These are phyloP conservation scores for Saitozyma podzolica DNA, from an alignment of 768 basidiomycete genomes.

Conservation along the genomic window DNA sequence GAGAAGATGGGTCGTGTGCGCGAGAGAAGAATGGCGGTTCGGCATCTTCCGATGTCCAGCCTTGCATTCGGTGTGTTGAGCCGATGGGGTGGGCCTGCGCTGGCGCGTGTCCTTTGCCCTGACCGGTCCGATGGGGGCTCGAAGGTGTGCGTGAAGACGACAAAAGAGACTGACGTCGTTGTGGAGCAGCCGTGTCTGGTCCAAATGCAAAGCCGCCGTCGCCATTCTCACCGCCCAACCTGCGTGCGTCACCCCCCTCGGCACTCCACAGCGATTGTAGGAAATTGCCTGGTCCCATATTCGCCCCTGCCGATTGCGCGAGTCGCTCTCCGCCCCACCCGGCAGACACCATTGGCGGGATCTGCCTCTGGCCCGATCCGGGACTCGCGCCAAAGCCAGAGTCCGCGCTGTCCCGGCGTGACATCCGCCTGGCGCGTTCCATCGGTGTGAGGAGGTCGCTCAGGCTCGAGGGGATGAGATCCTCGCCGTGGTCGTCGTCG, in stretches of 20 bases:
- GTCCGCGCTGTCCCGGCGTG: conserved; percentile 46
- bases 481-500: conserved; percentile 61
- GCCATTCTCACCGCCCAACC: neutral
- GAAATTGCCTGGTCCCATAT: conserved; percentile 44
- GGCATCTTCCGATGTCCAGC: conserved; percentile 17
- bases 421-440: conserved; percentile 76
- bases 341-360: neutral
- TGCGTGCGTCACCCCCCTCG: conserved; percentile 49
- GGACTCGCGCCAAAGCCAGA: conserved; percentile 5
- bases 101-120: neutral
- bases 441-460: conserved; percentile 86
- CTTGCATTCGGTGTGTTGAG: neutral
- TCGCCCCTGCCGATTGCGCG: conserved; percentile 49
- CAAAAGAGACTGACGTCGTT: conserved; percentile 27
- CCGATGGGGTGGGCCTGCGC: conserved; percentile 1
- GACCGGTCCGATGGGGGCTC: neutral
- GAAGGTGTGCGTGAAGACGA: conserved; percentile 26
- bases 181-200: conserved; percentile 19
- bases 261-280: conserved; percentile 67
- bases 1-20: conserved; percentile 48
- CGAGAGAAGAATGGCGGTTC: conserved; percentile 26
- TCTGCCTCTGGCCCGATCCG: too few relatives aligned
- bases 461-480: conserved; percentile 82
- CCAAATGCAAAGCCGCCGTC: conserved; percentile 26
- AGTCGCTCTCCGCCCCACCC: conserved; percentile 26